These are phyloP conservation scores for Cadophora sp. DNA, from an alignment of 2,329 filamentous ascomycete genomes.

Conservation along the genomic window DNA sequence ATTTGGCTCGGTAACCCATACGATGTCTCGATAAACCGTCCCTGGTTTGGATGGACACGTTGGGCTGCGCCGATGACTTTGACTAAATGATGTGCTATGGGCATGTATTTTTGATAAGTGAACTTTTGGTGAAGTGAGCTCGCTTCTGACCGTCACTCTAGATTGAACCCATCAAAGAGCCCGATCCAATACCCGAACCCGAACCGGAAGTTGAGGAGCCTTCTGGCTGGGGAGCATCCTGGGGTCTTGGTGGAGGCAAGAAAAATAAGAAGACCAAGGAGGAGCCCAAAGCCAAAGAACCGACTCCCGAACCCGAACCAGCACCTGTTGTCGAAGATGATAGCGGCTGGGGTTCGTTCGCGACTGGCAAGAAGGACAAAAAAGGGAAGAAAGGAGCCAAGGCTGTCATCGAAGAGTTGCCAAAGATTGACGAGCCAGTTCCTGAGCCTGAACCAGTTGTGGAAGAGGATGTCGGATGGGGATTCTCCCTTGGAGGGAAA, in stretches of 20 bases:
- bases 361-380: slow-evolving; percentile 51
- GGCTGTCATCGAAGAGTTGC: slow-evolving; percentile 32
- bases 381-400: slow-evolving; percentile 42
- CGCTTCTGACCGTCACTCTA: slow-evolving; percentile 1
- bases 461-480: slow-evolving; percentile 22
- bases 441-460: slow-evolving; percentile 22
- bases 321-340: slow-evolving; percentile 36
- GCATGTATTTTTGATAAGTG: not conserved
- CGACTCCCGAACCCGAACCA: slow-evolving; percentile 47
- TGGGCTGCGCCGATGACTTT: not conserved
- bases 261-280: slow-evolving; percentile 40
- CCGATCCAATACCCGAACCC: slow-evolving; percentile 44
- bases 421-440: slow-evolving; percentile 37
- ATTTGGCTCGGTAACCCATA: not conserved
- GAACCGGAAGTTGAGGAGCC: slow-evolving; percentile 44
- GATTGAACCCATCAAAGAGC: slow-evolving; percentile 24
- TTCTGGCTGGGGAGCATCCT: slow-evolving; percentile 43
- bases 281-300: slow-evolving; percentile 42
- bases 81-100: not conserved
- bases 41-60: not conserved
- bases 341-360: slow-evolving; percentile 46
- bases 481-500: slow-evolving; percentile 49
- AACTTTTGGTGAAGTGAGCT: not conserved
- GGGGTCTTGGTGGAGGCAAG: slow-evolving; percentile 42
- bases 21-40: not conserved